A percentile compares a stretch with the other conserved stretches of the same genome.
Conservation (phyloP, 371 early-diverging fungal genomes). For the Lichtheimia corymbifera region DNA sequence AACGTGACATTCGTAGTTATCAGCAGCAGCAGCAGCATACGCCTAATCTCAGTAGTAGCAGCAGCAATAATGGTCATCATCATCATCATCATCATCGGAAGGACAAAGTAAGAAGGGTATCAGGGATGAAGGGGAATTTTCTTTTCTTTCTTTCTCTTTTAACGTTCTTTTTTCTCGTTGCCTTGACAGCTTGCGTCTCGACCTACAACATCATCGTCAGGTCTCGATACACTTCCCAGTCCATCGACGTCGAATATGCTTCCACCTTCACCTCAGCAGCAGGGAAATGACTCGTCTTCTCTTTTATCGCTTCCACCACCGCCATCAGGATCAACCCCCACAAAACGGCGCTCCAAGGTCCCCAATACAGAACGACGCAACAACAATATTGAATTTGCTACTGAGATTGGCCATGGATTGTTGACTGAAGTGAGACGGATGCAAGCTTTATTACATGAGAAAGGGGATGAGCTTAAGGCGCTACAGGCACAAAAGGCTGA, state of each 20-base stretch:
- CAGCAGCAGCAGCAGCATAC: slow-evolving; percentile 11
- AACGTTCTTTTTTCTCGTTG: slow-evolving; percentile 11
- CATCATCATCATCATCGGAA: slow-evolving; percentile 17
- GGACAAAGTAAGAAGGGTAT: slow-evolving; percentile 18
- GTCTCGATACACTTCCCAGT: slow-evolving; percentile 48
- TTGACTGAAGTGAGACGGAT: slow-evolving; percentile 53
- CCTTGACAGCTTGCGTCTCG: slow-evolving; percentile 16
- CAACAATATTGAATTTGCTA: slow-evolving; percentile 57
- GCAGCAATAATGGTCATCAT: too few species aligned
- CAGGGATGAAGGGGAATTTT: neutral
- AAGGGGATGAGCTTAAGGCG: slow-evolving; percentile 65
- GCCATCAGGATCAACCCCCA: slow-evolving; percentile 49
- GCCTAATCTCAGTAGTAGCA: slow-evolving; percentile 12
- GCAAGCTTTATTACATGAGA: slow-evolving; percentile 56
- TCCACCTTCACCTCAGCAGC: slow-evolving; percentile 20
- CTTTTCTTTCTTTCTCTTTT: slow-evolving; percentile 7
- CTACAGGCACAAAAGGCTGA: slow-evolving; percentile 67
- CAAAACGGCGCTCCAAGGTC: slow-evolving; percentile 52
- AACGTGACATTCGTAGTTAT: slow-evolving; percentile 10
- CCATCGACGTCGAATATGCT: slow-evolving; percentile 41
- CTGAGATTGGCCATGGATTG: slow-evolving; percentile 57
- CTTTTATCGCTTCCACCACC: slow-evolving; percentile 44
- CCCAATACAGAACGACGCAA: slow-evolving; percentile 51
- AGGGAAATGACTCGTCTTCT: slow-evolving; percentile 38
- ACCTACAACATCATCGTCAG: slow-evolving; percentile 28